These are phyloP conservation scores for Penicillium canariense DNA, from an alignment of 495 filamentous ascomycete species.

Conservation along the genomic window DNA sequence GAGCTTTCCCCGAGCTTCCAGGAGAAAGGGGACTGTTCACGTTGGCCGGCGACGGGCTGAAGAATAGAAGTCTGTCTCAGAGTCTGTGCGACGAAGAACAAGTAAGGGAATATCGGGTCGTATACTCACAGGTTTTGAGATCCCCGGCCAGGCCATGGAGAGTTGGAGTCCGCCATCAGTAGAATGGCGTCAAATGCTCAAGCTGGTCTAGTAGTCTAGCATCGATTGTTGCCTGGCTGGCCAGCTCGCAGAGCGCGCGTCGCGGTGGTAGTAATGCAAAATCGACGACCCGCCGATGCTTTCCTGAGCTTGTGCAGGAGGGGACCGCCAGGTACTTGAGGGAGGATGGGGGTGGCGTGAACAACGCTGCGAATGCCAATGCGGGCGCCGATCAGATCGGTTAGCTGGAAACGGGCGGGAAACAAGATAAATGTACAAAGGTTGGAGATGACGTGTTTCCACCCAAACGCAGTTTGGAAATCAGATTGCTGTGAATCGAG, in stretches of 20 bases:
- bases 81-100: conserved; percentile 8
- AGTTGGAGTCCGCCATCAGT: conserved; percentile 24
- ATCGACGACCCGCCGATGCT: neutral
- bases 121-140: conserved; percentile 26
- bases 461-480: neutral
- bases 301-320: neutral
- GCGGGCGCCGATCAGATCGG: conserved; percentile 25
- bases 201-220: conserved; percentile 11
- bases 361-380: conserved; percentile 16
- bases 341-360: conserved; percentile 21
- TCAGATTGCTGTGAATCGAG: neutral
- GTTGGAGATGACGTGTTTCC: conserved; percentile 22
- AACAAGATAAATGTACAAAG: conserved; percentile 24
- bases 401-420: conserved; percentile 13
- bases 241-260: neutral
- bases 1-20: conserved; percentile 30
- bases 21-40: conserved; percentile 35
- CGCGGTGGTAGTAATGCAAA: neutral
- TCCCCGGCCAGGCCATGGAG: conserved; percentile 26
- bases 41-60: conserved; percentile 22
- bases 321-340: conserved; percentile 6
- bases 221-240: conserved; percentile 21
- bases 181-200: conserved; percentile 4
- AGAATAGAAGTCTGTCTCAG: conserved; percentile 12
- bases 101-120: neutral